Percentiles rank a stretch among this genome's conserved stretches.
Conservation (phyloP, 257 asterid genomes). For the Solanum chmielewskii region DNA sequence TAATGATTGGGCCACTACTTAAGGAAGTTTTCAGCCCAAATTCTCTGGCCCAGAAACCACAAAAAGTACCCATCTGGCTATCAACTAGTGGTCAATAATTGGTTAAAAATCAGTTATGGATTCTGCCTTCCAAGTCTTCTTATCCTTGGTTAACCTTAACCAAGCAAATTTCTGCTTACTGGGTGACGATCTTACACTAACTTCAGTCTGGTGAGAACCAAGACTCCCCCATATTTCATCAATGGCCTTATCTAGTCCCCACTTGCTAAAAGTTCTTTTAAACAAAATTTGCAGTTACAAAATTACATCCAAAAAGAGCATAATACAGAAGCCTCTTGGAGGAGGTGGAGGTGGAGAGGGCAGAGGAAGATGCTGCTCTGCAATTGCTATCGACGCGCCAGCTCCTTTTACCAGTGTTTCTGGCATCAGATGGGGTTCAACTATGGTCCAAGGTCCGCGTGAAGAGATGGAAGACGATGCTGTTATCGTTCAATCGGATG, state of each 20-base stretch:
- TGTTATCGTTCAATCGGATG: constrained; percentile 49
- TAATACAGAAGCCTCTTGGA: constrained; percentile 12
- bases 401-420: constrained; percentile 42
- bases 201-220: background rate
- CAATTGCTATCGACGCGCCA: constrained; percentile 67
- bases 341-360: constrained; percentile 4
- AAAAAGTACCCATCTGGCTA: background rate
- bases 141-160: constrained; percentile 34
- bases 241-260: constrained; percentile 63
- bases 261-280: constrained; percentile 39
- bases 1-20: background rate
- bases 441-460: constrained; percentile 67
- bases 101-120: constrained; percentile 55
- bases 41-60: background rate
- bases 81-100: constrained; percentile 1
- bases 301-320: constrained; percentile 10
- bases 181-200: background rate
- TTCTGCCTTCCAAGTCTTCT: constrained; percentile 18
- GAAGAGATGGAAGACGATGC: constrained; percentile 97
- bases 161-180: constrained; percentile 15
- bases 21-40: background rate
- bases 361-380: constrained; percentile 45
- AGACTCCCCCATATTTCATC: background rate
- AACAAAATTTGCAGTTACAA: constrained; percentile 29
- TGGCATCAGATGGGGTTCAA: constrained; percentile 70